Base-by-base conservation (phyloP, 352 stramenopile species). In the Plasmopara muralis region DNA sequence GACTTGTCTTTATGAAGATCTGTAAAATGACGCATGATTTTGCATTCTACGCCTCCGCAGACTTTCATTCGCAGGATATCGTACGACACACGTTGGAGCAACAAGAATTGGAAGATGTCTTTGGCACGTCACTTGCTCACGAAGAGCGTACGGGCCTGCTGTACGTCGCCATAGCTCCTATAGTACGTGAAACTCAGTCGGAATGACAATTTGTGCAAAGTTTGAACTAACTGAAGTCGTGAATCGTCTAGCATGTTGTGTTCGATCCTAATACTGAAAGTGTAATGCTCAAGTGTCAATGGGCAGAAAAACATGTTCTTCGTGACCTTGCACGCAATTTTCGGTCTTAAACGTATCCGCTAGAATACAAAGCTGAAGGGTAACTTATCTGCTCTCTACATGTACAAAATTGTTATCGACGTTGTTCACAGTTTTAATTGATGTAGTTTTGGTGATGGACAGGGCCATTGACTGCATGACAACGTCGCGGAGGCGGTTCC, bases 381-480 rank as follows among this genome's bases (percentile, higher is more conserved):
- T 40, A 28, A 35, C 18, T 55, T 28, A 50, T 9, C 14, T 45
- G 43, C 57, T 31, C 47, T 62, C 39, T 62, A 57, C 47, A 41
- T 55, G 20, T 61, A 34, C 15, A 47, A 49, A 62, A 41, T 60
- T 60, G 43, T 44, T 40, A 28, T 50, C 66, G 44, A 46, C 54
- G 45, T 60, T 68, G 61, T 89, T 86, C 50, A 74, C 57, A 45
- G 62, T 83, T 33, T 81, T 82, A 51, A 89, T 85, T 10, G 73
- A 83, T 28, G 73, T 87, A 4, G 68, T 80, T 57, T 87, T 87
- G 41, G 74, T 85, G 55, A 89, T 81, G 16, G 76, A 76, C 9
- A 92, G 65, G 33, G 82, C 79, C 82, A 92, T 89, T 13, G 75
- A 85, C 43, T 88, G 74, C 68, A 89, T 92, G 28, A 92, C 77